Evolutionary conservation across 2,329 filamentous ascomycete species (phyloP).

Genomic region (Chaetomiaceae sp.): DNA sequence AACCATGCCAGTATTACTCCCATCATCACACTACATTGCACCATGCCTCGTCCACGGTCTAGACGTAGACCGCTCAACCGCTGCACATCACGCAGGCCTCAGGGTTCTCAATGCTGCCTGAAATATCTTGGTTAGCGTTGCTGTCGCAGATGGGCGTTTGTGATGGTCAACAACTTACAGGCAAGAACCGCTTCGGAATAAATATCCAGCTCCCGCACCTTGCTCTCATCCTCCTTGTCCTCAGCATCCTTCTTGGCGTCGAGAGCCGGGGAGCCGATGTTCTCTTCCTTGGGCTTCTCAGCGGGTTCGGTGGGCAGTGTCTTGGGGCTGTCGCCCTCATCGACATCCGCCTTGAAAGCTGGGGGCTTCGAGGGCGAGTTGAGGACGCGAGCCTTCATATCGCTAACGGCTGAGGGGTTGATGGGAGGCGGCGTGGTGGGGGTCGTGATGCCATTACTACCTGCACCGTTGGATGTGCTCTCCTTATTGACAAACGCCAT

Average conservation of each 20-base stretch:
- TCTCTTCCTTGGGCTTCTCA: conserved; percentile 59
- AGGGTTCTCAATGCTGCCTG: conserved; percentile 92
- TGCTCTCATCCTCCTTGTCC: conserved; percentile 66
- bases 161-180: conserved; percentile 57
- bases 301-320: conserved; percentile 68
- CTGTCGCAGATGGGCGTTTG: background rate
- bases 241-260: conserved; percentile 54
- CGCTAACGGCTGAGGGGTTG: conserved; percentile 37
- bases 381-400: conserved; percentile 41
- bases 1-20: conserved; percentile 15
- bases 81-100: conserved; percentile 97
- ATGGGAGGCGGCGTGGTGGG: conserved; percentile 61
- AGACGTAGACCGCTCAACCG: conserved; percentile 56
- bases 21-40: conserved; percentile 14
- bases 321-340: conserved; percentile 76
- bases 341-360: conserved; percentile 70
- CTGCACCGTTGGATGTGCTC: conserved; percentile 30
- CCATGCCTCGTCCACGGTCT: conserved; percentile 7
- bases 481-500: conserved; percentile 57
- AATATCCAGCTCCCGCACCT: conserved; percentile 81
- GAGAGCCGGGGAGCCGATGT: conserved; percentile 55
- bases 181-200: conserved; percentile 88
- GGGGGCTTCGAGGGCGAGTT: conserved; percentile 58
- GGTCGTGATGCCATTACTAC: conserved; percentile 60
- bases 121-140: conserved; percentile 9